Conservation (phyloP, 768 basidiomycete species). For the Kwoniella newhampshirensis region DNA sequence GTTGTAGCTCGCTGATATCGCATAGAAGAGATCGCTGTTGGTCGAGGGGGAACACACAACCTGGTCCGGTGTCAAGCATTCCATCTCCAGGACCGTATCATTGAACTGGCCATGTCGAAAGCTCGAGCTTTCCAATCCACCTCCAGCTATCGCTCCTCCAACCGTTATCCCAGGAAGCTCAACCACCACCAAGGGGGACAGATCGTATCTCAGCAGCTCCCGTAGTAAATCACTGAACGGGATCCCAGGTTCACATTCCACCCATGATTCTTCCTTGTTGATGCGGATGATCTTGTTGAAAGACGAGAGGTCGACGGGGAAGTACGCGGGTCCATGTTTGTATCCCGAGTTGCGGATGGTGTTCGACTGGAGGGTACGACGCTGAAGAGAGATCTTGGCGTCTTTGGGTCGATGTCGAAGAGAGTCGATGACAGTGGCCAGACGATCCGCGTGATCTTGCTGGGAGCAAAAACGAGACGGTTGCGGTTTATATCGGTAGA, state of each 20-base stretch:
- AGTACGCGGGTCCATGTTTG: slow-evolving; percentile 1
- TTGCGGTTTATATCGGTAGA: no score
- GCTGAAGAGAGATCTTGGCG: slow-evolving; percentile 15
- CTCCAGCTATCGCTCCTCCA: slow-evolving; percentile 23
- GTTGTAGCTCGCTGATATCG: slow-evolving; percentile 29
- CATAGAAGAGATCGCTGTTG: slow-evolving; percentile 22
- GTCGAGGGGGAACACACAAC: slow-evolving; percentile 7
- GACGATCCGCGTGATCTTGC: not conserved
- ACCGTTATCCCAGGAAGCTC: slow-evolving; percentile 24
- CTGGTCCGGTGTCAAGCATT: slow-evolving; percentile 6
- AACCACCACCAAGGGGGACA: slow-evolving; percentile 14
- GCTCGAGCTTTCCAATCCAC: slow-evolving; percentile 19
- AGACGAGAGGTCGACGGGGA: slow-evolving; percentile 16
- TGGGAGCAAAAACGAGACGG: not conserved
- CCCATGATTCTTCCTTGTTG: slow-evolving; percentile 6
- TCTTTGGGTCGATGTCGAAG: slow-evolving; percentile 1
- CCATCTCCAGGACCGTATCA: slow-evolving; percentile 22
- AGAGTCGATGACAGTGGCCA: not conserved
- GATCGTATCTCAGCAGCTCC: slow-evolving; percentile 10
- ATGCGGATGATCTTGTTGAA: slow-evolving; percentile 21
- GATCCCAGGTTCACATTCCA: slow-evolving; percentile 17
- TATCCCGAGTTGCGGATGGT: slow-evolving; percentile 24
- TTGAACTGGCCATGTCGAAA: slow-evolving; percentile 18
- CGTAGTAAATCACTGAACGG: slow-evolving; percentile 9
- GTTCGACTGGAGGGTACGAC: slow-evolving; percentile 16